phyloP scores from a whole-genome alignment of 139 green algal species.

The Haematococcus sp. region DNA sequence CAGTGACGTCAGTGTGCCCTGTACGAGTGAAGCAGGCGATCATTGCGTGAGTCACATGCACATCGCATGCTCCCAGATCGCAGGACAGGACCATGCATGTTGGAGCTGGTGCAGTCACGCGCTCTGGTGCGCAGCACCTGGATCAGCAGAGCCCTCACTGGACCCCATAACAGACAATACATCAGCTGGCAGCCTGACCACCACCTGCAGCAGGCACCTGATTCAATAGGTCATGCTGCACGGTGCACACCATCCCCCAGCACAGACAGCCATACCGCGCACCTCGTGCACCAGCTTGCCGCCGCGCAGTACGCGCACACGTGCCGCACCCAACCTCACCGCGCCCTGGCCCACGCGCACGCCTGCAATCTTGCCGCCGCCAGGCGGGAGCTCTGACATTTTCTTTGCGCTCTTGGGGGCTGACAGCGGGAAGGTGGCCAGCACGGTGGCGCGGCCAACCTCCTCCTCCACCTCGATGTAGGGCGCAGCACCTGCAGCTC shows the following conservation, averaged over 20 bases:
- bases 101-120: too few species aligned
- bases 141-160: too few species aligned
- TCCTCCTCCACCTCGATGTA: slow-evolving; percentile 27
- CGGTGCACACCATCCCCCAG: background rate
- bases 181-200: too few species aligned
- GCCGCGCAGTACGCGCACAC: slow-evolving; percentile 63
- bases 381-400: background rate
- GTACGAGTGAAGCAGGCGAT: background rate
- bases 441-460: slow-evolving; percentile 40
- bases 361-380: slow-evolving; percentile 30
- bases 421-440: slow-evolving; percentile 36
- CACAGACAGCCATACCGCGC: background rate
- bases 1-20: slow-evolving; percentile 61
- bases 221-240: background rate
- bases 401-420: slow-evolving; percentile 1
- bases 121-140: too few species aligned
- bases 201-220: background rate
- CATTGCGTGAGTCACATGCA: background rate
- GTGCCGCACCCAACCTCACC: background rate
- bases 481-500: slow-evolving; percentile 12
- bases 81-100: too few species aligned
- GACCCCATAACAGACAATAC: too few species aligned
- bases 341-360: slow-evolving; percentile 11
- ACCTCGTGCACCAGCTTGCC: slow-evolving; percentile 40
- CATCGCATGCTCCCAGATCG: background rate